Conservation (phyloP, 441 rosid species). For the Jatropha podagrica region DNA sequence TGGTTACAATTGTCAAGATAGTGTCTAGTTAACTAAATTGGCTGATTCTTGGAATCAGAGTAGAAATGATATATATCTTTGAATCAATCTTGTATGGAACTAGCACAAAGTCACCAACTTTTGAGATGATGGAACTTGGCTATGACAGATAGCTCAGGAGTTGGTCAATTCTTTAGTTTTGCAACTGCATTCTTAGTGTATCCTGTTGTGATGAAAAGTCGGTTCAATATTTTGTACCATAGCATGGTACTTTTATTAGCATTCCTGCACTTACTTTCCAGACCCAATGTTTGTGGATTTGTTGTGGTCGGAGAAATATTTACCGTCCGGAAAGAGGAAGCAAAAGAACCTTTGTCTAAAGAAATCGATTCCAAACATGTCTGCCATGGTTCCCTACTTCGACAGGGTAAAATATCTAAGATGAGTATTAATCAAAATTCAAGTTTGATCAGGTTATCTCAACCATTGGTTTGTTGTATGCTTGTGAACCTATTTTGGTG, state of each 20-base stretch:
- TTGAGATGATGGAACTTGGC: not conserved
- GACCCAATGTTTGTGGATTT: not conserved
- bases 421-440: no score
- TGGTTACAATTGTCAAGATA: not conserved
- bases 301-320: not conserved
- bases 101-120: not conserved
- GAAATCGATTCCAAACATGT: no score
- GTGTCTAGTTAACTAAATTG: not conserved
- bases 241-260: not conserved
- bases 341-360: no score
- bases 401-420: no score
- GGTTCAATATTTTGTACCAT: no score
- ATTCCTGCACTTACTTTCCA: not conserved
- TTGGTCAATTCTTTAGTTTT: not conserved
- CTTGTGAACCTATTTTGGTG: no score
- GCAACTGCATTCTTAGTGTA: not conserved
- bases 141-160: not conserved
- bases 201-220: no score
- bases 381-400: no score
- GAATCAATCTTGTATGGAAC: not conserved
- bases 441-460: no score
- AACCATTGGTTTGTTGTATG: no score
- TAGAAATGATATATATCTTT: not conserved
- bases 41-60: conserved; percentile 3
- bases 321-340: no score